These are phyloP conservation scores for Microsporum canis DNA, from an alignment of 2,329 filamentous ascomycete genomes.

Conservation along the genomic window DNA sequence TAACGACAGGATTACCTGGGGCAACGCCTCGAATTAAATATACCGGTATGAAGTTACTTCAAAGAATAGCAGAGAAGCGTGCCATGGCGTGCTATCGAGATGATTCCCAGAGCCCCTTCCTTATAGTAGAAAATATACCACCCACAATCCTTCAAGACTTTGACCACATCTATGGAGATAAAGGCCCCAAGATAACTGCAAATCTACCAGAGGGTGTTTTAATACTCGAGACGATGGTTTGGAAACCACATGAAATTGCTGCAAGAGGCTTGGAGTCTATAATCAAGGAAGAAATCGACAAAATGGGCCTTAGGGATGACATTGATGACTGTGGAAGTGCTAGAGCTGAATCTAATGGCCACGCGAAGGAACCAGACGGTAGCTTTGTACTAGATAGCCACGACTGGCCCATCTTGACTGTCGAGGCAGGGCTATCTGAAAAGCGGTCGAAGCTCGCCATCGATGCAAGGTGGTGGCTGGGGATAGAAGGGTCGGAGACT, in stretches of 20 bases:
- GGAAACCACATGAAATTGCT: not conserved
- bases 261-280: not conserved
- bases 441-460: not conserved
- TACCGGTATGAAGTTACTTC: not conserved
- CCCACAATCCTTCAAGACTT: not conserved
- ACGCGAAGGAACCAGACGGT: not conserved
- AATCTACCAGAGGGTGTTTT: not conserved
- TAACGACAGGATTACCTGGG: not conserved
- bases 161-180: not conserved
- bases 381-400: not conserved
- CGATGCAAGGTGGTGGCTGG: conserved; percentile 9
- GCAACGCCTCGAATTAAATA: not conserved
- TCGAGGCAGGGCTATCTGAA: conserved; percentile 5
- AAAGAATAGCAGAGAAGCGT: not conserved
- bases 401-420: conserved; percentile 3
- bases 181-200: not conserved
- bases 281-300: not conserved
- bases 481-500: not conserved
- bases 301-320: not conserved
- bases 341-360: not conserved
- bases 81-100: not conserved
- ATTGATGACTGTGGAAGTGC: not conserved
- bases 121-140: not conserved
- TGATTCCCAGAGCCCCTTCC: not conserved
- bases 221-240: not conserved